phyloP scores from a whole-genome alignment of 345 rosid species.

The Lumnitzera littorea region DNA sequence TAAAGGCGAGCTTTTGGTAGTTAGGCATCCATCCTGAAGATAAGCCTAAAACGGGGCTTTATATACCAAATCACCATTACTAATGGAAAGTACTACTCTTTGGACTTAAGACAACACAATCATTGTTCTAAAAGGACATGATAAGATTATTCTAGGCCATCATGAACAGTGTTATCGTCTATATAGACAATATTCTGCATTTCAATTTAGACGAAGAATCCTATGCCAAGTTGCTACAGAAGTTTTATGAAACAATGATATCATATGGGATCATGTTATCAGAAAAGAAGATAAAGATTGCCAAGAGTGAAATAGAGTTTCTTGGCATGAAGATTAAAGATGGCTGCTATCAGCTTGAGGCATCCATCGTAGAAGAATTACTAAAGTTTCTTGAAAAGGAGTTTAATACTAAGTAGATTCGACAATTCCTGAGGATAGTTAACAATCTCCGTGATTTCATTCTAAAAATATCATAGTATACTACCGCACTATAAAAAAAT shows the following conservation, averaged over 20 bases:
- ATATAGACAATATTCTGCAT: background rate
- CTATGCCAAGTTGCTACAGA: background rate
- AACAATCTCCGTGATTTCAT: conserved; percentile 3
- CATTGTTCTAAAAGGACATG: background rate
- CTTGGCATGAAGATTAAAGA: background rate
- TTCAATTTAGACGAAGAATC: background rate
- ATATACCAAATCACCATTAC: too few relatives aligned
- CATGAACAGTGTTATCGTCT: background rate
- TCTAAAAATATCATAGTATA: background rate
- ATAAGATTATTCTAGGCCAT: background rate
- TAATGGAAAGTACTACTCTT: background rate
- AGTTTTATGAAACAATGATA: background rate
- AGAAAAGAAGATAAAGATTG: background rate
- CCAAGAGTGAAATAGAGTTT: background rate
- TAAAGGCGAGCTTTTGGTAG: background rate
- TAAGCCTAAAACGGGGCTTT: background rate
- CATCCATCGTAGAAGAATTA: background rate
- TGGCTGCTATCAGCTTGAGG: background rate
- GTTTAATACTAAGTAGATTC: background rate
- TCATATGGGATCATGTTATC: background rate
- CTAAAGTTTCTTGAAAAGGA: background rate
- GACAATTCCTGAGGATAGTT: background rate
- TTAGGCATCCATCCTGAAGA: background rate
- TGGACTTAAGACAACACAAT: background rate
- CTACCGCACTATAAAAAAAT: too few relatives aligned